Percentiles rank a stretch among this genome's conserved stretches.
phyloP scores from a whole-genome alignment of 2,329 filamentous ascomycete species.

The Fusarium sambucinum region DNA sequence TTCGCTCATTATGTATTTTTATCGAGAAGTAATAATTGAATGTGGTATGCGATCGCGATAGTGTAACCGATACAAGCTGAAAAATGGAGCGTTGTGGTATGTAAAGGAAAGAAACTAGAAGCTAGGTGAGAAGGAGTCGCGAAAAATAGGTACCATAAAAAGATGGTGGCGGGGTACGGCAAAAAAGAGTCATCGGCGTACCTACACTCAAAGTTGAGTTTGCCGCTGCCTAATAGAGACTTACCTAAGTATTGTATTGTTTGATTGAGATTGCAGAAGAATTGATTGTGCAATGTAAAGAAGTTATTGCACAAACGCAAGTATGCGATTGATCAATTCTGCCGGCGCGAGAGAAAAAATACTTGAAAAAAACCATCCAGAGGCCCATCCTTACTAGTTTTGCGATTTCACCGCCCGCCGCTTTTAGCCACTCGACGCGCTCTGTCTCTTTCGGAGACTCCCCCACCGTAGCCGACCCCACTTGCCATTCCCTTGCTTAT shows the following conservation, averaged over 20 bases:
- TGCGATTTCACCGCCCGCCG: slow-evolving; percentile 50
- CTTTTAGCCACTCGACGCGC: slow-evolving; percentile 35
- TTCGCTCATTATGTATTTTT: slow-evolving; percentile 54
- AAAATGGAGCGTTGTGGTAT: slow-evolving; percentile 6
- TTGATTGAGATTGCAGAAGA: neutral
- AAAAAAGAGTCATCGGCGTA: slow-evolving; percentile 46
- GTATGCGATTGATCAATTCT: slow-evolving; percentile 45
- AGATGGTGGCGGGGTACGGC: slow-evolving; percentile 48
- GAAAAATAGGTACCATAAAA: slow-evolving; percentile 34
- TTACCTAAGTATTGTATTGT: slow-evolving; percentile 24
- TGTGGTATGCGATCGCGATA: slow-evolving; percentile 24
- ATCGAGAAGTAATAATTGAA: slow-evolving; percentile 9
- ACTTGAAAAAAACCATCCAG: slow-evolving; percentile 36
- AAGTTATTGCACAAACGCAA: slow-evolving; percentile 26
- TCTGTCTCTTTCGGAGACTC: neutral
- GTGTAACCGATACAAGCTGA: slow-evolving; percentile 16
- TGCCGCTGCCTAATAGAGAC: slow-evolving; percentile 14
- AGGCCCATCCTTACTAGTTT: slow-evolving; percentile 38
- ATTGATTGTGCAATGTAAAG: slow-evolving; percentile 2
- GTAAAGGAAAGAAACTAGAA: slow-evolving; percentile 23
- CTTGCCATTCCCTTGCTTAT: slow-evolving; percentile 19
- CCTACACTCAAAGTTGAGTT: slow-evolving; percentile 7
- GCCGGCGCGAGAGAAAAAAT: slow-evolving; percentile 44
- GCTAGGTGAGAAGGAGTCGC: slow-evolving; percentile 41
- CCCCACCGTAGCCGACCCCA: slow-evolving; percentile 40